Evolutionary conservation across 768 basidiomycete species (phyloP).

Genomic region (Termitomyces sp.): DNA sequence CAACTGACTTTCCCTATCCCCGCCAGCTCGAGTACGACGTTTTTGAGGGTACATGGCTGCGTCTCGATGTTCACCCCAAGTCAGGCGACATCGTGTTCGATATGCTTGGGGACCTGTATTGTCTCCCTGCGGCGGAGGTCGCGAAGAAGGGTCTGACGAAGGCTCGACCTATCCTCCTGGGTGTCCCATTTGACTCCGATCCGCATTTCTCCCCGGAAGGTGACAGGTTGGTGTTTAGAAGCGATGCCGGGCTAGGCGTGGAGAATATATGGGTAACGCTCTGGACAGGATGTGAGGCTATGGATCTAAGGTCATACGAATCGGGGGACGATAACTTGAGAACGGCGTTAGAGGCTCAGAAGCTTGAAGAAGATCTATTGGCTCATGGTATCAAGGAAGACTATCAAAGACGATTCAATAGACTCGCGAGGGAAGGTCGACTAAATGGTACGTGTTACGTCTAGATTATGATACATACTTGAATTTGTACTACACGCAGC

Average conservation of each 20-base stretch:
- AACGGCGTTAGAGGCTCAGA: slow-evolving; percentile 29
- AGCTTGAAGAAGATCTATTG: slow-evolving; percentile 41
- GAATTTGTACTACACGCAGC: slow-evolving; percentile 17
- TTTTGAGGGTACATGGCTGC: slow-evolving; percentile 69
- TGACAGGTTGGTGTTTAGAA: slow-evolving; percentile 58
- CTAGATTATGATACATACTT: background rate
- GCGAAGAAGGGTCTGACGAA: slow-evolving; percentile 19
- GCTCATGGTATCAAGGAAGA: slow-evolving; percentile 48
- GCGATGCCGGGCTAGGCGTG: slow-evolving; percentile 66
- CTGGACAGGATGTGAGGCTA: slow-evolving; percentile 61
- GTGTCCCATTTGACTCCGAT: slow-evolving; percentile 66
- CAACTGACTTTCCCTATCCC: slow-evolving; percentile 67
- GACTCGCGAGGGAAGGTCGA: slow-evolving; percentile 57
- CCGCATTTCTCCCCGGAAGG: slow-evolving; percentile 70
- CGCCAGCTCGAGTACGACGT: slow-evolving; percentile 65
- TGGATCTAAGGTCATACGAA: slow-evolving; percentile 41
- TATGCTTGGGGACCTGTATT: slow-evolving; percentile 72
- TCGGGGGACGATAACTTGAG: slow-evolving; percentile 24
- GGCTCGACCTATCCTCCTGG: slow-evolving; percentile 57
- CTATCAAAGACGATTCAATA: slow-evolving; percentile 34
- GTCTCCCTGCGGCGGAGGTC: slow-evolving; percentile 44
- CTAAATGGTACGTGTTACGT: slow-evolving; percentile 28
- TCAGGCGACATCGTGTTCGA: slow-evolving; percentile 71
- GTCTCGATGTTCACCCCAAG: slow-evolving; percentile 66
- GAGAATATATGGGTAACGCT: slow-evolving; percentile 71